Conservation (phyloP, 2,329 filamentous ascomycete genomes). For the Knufia petricola region DNA sequence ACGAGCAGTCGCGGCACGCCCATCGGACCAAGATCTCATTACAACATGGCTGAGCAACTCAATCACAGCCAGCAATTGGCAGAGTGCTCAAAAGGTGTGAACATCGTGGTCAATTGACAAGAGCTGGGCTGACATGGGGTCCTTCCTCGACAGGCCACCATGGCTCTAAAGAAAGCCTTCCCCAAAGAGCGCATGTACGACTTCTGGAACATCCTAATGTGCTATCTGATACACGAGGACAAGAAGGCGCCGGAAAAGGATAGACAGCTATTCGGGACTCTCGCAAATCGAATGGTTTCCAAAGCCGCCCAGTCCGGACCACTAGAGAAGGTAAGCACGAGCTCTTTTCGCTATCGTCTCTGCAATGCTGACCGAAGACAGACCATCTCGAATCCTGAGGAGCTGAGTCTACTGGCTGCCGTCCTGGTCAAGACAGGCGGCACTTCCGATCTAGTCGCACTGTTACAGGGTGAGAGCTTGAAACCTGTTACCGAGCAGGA, state of each 20-base stretch:
- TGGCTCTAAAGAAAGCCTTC: conserved; percentile 42
- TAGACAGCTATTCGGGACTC: conserved; percentile 38
- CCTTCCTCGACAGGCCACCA: conserved; percentile 33
- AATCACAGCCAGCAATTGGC: conserved; percentile 35
- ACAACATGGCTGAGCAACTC: conserved; percentile 37
- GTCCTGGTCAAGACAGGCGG: conserved; percentile 35
- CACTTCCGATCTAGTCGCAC: conserved; percentile 31
- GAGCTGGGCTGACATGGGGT: conserved; percentile 21
- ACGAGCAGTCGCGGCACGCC: conserved; percentile 36
- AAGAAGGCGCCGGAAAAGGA: conserved; percentile 32
- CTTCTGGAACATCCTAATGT: conserved; percentile 41
- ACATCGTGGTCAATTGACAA: conserved; percentile 9
- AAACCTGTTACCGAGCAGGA: conserved; percentile 37
- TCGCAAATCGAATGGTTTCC: conserved; percentile 41
- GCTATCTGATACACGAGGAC: conserved; percentile 33
- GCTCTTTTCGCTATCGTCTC: too few species aligned
- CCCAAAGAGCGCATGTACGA: conserved; percentile 39
- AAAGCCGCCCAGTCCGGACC: conserved; percentile 38
- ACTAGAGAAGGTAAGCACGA: conserved; percentile 33
- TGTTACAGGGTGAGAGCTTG: conserved; percentile 34
- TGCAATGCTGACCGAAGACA: conserved; percentile 21
- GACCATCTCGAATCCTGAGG: conserved; percentile 39
- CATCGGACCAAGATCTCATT: conserved; percentile 36
- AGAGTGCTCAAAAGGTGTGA: conserved; percentile 40
- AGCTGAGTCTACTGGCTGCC: conserved; percentile 36